Base-by-base conservation (phyloP, 2,329 filamentous ascomycete species). In the Mycogone perniciosa region DNA sequence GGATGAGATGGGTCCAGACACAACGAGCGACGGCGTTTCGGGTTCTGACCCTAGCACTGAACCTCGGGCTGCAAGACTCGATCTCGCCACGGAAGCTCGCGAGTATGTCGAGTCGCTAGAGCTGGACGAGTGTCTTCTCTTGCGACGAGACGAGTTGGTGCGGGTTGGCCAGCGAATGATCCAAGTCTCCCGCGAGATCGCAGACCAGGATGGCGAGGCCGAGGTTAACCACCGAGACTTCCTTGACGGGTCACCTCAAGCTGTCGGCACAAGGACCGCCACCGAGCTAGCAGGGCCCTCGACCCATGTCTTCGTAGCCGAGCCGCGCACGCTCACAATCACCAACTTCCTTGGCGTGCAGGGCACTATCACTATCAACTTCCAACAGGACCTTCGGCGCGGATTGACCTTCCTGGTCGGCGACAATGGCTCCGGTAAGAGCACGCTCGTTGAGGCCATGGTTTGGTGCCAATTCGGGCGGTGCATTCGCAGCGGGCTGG, bases 381-480 rank as follows among this genome's bases (percentile, higher is more conserved):
- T 60, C 8, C 34, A 5, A 41, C 5, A 49, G 2, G 51, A 59
- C 6, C 10, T 60, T 4, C 45, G 33, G 1, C 53, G 52, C 2
- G 57, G 56, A 47, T 33, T 60, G 7, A 58, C 52, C 11, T 54
- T 60, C 1, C 6, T 60, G 0, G 44, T 59, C 1, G 58, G 57
- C 4, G 48, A 55, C 0, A 60, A 60, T n/a, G 58, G 58, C 8
- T 60, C 58, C 5, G 55, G 57, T 5, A 59, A 60, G 31, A 60
- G 57, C 35, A 59, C 52, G 0, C 20, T 60, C 0, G 27, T 57
- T 1, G 51, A 60, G 20, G 57, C 57, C 11, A 50, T 59, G 4
- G 44, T 49, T 2, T 60, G 57, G 57, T 59, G 52, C 6, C 51
- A 57, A n/a, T n/a, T n/a, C n/a, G n/a, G n/a, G n/a, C n/a, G n/a